Evolutionary conservation across 345 rosid species (phyloP), one percentile per base, ranked within the genome.

Genomic region (Nephelium lappaceum): DNA sequence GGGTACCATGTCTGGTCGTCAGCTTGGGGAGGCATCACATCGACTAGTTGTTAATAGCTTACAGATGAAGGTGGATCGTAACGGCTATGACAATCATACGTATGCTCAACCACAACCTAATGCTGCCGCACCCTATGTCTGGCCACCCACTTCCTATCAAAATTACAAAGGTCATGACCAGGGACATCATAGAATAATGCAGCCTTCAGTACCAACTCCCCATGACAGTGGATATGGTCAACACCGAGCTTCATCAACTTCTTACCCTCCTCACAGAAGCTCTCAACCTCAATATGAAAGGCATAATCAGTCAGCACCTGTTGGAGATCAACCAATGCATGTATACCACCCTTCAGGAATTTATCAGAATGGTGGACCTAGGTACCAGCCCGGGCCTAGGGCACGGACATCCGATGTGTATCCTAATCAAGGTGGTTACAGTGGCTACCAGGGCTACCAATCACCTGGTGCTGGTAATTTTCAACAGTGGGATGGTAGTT

Each of bases 1-100:
- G 12, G 90, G 90, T 76, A 71, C 86, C 71, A 71, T 89, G 64
- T 85, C 93, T 62, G 91, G 95, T 23, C 83, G 63, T 67, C 90
- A 87, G 83, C 95, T 94, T 42, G 93, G 92, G 81, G 89, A 89
- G 38, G 95, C 88, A 78, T 90, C 98, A 3, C 93, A 90, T 78
- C 88, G 91, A 49, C 92, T 94, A 57, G 84, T 94, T 74, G 77
- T 80, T 70, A 89, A 90, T 77, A 91, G 93, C 77, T 86, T 94
- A 80, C 95, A 84, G 27, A 19, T 70, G 75, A 86, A 84, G 75
- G 75, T 53, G 41, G 86, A 81, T 65, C 73, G 53, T 72, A 81
- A 79, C 39, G 82, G 83, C 41, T 38, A 65, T 61, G 80, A 72
- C 62, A 83, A 69, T 78, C 83, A 83, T 62, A 63, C 57, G 81